Conservation (phyloP, 495 filamentous ascomycete species). For the Xanthoparmelia taractica region DNA sequence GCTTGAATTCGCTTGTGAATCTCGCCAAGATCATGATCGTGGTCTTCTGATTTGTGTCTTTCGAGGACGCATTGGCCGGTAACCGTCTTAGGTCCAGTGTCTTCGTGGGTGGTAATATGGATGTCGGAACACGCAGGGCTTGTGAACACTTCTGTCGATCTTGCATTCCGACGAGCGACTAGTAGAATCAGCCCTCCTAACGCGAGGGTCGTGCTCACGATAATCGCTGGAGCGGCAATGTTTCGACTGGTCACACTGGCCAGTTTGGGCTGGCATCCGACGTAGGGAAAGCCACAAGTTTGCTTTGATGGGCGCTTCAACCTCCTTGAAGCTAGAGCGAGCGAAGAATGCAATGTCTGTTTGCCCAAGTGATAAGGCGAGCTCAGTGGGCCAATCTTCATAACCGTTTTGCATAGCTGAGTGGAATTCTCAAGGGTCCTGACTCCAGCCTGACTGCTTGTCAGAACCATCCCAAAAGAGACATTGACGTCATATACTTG, state of each 20-base stretch:
- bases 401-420: neutral
- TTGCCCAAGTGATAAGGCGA: constrained; percentile 2
- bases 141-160: neutral
- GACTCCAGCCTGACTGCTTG: neutral
- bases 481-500: neutral
- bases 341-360: neutral
- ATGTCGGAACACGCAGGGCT: constrained; percentile 1
- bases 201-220: neutral
- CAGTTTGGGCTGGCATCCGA: neutral
- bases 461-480: neutral
- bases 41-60: neutral
- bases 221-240: neutral
- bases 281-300: neutral
- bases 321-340: neutral
- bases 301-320: neutral
- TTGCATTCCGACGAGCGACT: neutral
- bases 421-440: neutral
- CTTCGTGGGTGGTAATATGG: neutral
- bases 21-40: neutral
- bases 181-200: neutral
- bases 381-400: neutral
- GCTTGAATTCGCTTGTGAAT: neutral
- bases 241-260: neutral
- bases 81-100: neutral
- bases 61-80: neutral